A percentile compares a stretch with the other conserved stretches of the same genome.
These are phyloP conservation scores for Lolium perenne DNA, from an alignment of 176 grass and related monocot species.

Conservation along the genomic window DNA sequence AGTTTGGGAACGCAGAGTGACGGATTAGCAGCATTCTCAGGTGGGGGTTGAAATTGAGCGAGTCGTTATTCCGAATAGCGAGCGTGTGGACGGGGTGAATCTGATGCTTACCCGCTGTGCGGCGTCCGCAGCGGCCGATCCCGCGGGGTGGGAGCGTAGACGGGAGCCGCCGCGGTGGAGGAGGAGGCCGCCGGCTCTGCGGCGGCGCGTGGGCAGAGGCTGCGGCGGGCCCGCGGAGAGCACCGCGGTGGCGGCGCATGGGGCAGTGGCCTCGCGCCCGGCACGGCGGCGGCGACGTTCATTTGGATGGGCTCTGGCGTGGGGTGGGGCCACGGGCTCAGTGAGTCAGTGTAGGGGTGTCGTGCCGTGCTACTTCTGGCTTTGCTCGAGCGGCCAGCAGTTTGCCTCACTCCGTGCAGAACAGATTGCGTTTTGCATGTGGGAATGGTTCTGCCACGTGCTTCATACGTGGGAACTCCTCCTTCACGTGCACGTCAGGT, in stretches of 20 bases:
- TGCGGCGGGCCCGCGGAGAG: not conserved
- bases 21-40: not conserved
- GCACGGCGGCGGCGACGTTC: slow-evolving; percentile 31
- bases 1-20: not conserved
- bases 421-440: not conserved
- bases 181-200: slow-evolving; percentile 8
- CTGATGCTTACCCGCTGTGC: slow-evolving; percentile 73
- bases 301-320: slow-evolving; percentile 8
- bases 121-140: slow-evolving; percentile 85
- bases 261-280: not conserved
- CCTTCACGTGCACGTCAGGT: no score
- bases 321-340: not conserved
- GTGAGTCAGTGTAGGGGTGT: not conserved
- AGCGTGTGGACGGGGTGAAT: not conserved
- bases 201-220: not conserved
- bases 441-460: not conserved
- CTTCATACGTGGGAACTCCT: not conserved
- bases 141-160: slow-evolving; percentile 68
- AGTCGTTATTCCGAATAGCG: not conserved
- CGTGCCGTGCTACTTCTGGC: not conserved
- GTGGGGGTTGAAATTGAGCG: not conserved
- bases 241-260: not conserved
- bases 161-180: slow-evolving; percentile 38
- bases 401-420: not conserved
- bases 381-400: not conserved